Evolutionary conservation across 768 basidiomycete species (phyloP), one percentile per base, ranked within the genome.

Genomic region (Tulasnella sp.): DNA sequence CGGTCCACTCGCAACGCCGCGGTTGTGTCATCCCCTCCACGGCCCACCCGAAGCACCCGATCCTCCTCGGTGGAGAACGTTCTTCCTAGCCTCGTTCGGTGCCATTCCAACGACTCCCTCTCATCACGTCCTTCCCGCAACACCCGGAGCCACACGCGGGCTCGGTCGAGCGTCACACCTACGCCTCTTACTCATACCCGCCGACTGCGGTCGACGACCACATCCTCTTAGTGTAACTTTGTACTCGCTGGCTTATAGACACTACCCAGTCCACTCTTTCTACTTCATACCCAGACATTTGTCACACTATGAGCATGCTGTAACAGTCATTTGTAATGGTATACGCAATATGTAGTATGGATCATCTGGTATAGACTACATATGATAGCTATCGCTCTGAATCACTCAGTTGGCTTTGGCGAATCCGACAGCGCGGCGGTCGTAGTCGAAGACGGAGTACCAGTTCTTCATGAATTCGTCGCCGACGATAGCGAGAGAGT

Each of bases 391-490:
- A 40, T 7, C 16, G 40, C 7, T 16, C 40, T 16, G 40, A 40
- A 40, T 40, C 40, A 16, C 8, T 65, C 64, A 65, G n/a, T 36
- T 65, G 35, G 35, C 64, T 19, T 65, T 37, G 34, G 64, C 64
- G 22, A 73, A 73, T 4, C 67, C 67, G 14, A 68, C 59, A 9
- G 36, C 62, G 19, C 34, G 37, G 0, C 41, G 37, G 22, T 69
- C 68, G 41, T 69, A 70, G 26, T 63, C 68, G 41, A 69, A 73
- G n/a, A 73, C 73, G 11, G 44, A 59, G 44, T 73, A 73, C 73
- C 73, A 73, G 59, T 64, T 73, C 73, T 73, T 73, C 32, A 73
- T 62, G 67, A 68, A 73, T 36, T 73, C 73, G 34, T 73, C 73
- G 12, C 73, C 73, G 19, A 73, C 65, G 73, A 73, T 73, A 11